Evolutionary conservation across 257 asterid genomes (phyloP), one percentile per base, ranked within the genome.

Genomic region (Solanum commersonii): DNA sequence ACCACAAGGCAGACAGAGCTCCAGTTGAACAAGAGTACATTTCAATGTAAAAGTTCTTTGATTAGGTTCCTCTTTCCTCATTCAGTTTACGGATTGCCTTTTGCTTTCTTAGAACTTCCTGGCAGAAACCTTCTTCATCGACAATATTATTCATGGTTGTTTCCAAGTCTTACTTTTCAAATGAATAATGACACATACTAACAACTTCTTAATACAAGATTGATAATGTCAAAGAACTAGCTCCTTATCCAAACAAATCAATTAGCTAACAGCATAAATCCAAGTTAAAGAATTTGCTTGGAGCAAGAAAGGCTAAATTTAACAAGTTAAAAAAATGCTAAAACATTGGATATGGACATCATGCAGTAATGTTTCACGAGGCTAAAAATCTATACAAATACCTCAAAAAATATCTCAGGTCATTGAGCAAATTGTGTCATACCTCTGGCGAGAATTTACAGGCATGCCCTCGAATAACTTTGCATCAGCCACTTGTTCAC

Each of bases 391-490:
- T 18, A 82, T 79, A 56, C 82, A 20, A 44, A 29, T 42, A 52
- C n/a, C 65, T 22, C 44, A 52, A 20, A 34, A 29, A 42, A 81
- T 72, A 88, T 76, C 67, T 82, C 5, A 84, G 84, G 85, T 71
- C 60, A 76, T 68, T 83, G 52, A 67, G 71, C 74, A 87, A 44
- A 49, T 68, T 78, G 60, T 25, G 70, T 83, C 86, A 68, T 90
- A 94, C 98, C 95, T 91, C 76, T 89, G 94, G 88, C 86, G 89
- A 88, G 91, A 89, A 89, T 84, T 34, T 74, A 92, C 29, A 14
- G 87, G 87, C 67, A 86, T 84, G 74, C 91, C 94, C 44, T 93
- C 97, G 31, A 88, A 84, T 25, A 89, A 87, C 92, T 92, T 96
- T 88, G 92, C 92, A 88, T 88, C 90, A 88, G 83, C 91, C 88